Conservation (phyloP, 2,329 filamentous ascomycete genomes). For the Tolypocladium paradoxum region DNA sequence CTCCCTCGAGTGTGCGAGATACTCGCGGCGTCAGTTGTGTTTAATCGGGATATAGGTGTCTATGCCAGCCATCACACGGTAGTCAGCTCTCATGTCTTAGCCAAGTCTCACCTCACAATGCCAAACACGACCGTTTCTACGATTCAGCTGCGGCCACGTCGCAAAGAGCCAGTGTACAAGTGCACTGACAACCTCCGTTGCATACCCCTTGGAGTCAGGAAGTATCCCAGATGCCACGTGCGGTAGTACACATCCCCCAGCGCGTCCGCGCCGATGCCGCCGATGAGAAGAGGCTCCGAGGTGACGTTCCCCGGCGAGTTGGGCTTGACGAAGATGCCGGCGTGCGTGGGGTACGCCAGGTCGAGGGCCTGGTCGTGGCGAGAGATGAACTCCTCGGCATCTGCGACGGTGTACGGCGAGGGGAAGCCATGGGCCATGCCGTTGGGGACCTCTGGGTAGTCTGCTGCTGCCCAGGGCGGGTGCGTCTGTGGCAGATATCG, state of each 20-base stretch:
- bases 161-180: conserved; percentile 33
- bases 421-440: background rate
- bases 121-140: conserved; percentile 27
- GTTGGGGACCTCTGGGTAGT: background rate
- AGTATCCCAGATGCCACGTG: no score
- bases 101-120: conserved; percentile 26
- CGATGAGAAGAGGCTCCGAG: background rate
- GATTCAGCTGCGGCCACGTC: conserved; percentile 24
- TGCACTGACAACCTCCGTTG: conserved; percentile 25
- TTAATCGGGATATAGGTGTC: background rate
- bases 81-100: background rate
- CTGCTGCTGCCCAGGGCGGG: background rate
- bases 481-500: background rate
- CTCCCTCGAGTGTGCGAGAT: no score
- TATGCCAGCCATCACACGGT: background rate
- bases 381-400: no score
- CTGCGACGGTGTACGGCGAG: no score
- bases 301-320: background rate
- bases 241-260: no score
- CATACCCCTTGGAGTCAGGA: conserved; percentile 32
- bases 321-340: no score
- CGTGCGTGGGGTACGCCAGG: no score
- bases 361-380: no score
- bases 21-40: background rate
- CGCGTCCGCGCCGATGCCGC: conserved; percentile 32